A percentile compares a stretch with the other conserved stretches of the same genome.
Conservation (phyloP, 169 alveolate genomes). For the Blepharisma undulans region DNA sequence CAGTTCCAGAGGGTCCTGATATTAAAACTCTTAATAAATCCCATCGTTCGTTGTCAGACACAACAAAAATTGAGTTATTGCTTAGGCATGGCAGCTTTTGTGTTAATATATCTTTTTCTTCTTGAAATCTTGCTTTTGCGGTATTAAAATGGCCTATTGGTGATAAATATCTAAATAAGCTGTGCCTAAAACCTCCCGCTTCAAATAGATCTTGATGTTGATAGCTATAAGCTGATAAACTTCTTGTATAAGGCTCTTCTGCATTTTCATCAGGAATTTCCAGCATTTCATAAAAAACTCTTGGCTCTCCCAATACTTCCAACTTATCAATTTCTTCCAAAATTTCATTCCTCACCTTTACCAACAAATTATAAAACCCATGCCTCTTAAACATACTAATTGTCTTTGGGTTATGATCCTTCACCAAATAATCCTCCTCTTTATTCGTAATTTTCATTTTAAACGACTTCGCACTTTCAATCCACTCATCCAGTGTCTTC, state of each 20-base stretch:
- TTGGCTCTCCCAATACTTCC: neutral
- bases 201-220: neutral
- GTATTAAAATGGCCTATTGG: neutral
- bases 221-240: too few species aligned
- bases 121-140: neutral
- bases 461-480: slow-evolving; percentile 66
- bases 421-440: slow-evolving; percentile 8
- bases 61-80: neutral
- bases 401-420: slow-evolving; percentile 4
- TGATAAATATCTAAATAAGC: neutral
- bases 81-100: neutral
- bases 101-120: neutral
- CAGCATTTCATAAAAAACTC: neutral
- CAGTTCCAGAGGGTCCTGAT: slow-evolving; percentile 90
- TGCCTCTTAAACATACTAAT: neutral
- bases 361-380: neutral
- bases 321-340: neutral
- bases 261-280: neutral
- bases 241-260: neutral
- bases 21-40: slow-evolving; percentile 67
- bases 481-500: slow-evolving; percentile 81
- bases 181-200: slow-evolving; percentile 14
- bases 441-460: neutral
- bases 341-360: slow-evolving; percentile 11
- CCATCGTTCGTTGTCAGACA: neutral